Conservation (phyloP, 2,329 filamentous ascomycete species). For the Metarhizium rileyi region DNA sequence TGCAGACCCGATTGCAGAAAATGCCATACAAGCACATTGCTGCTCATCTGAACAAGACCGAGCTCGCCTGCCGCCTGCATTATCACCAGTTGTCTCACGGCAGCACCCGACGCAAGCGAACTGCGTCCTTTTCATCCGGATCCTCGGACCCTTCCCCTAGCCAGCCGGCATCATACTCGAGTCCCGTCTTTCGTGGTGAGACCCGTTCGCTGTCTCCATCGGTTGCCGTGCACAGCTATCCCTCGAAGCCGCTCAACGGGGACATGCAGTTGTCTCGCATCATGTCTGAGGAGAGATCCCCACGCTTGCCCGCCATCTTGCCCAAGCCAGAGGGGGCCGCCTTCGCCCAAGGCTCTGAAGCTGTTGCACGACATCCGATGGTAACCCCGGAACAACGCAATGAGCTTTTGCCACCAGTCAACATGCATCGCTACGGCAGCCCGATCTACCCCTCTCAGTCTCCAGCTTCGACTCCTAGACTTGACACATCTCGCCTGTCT, state of each 20-base stretch:
- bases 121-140: slow-evolving; percentile 57
- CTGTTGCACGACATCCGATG: slow-evolving; percentile 30
- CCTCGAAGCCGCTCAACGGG: slow-evolving; percentile 34
- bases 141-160: slow-evolving; percentile 45
- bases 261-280: slow-evolving; percentile 45
- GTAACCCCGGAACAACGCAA: slow-evolving; percentile 35
- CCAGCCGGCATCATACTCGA: slow-evolving; percentile 36
- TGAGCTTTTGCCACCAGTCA: slow-evolving; percentile 33
- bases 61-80: slow-evolving; percentile 77
- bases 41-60: slow-evolving; percentile 75
- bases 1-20: slow-evolving; percentile 76
- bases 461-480: slow-evolving; percentile 39
- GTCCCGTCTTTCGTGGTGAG: slow-evolving; percentile 38
- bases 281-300: slow-evolving; percentile 31
- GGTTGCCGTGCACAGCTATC: slow-evolving; percentile 34
- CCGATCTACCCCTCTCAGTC: slow-evolving; percentile 24
- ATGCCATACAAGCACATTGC: slow-evolving; percentile 90
- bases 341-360: slow-evolving; percentile 24
- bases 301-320: slow-evolving; percentile 50
- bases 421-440: slow-evolving; percentile 20
- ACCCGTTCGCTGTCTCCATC: slow-evolving; percentile 41
- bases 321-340: slow-evolving; percentile 52
- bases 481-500: slow-evolving; percentile 47
- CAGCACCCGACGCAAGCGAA: slow-evolving; percentile 69
- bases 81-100: slow-evolving; percentile 80